These are phyloP conservation scores for Fusarium paranaense DNA, from an alignment of 2,329 filamentous ascomycete species.

Conservation along the genomic window DNA sequence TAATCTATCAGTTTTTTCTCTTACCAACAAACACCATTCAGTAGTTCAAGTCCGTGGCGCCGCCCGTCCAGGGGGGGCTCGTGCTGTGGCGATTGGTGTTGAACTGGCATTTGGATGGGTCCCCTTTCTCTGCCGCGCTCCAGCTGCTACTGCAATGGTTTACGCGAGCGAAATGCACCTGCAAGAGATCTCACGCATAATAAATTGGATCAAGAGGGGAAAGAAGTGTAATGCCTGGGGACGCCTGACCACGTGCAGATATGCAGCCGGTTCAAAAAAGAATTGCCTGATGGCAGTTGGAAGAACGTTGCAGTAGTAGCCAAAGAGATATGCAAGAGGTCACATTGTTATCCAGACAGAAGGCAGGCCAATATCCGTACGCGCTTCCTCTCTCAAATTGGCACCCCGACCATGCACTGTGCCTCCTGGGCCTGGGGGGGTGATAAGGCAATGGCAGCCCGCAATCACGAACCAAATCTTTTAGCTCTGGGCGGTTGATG, in stretches of 20 bases:
- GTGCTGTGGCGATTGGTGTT: slow-evolving; percentile 37
- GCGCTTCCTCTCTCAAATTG: slow-evolving; percentile 8
- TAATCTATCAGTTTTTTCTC: slow-evolving; percentile 2
- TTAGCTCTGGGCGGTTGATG: neutral
- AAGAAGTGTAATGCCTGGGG: slow-evolving; percentile 14
- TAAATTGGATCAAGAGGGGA: neutral
- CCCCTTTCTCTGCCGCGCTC: neutral
- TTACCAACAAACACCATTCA: neutral
- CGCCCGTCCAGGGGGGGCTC: slow-evolving; percentile 11
- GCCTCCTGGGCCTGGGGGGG: slow-evolving; percentile 24
- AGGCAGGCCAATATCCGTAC: slow-evolving; percentile 23
- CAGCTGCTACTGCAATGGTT: neutral
- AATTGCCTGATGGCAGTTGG: slow-evolving; percentile 26
- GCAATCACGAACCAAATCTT: slow-evolving; percentile 23
- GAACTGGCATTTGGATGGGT: slow-evolving; percentile 8
- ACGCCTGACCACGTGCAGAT: slow-evolving; percentile 37
- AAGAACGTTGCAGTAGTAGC: slow-evolving; percentile 31
- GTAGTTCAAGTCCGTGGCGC: slow-evolving; percentile 8
- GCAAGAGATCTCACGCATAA: slow-evolving; percentile 8
- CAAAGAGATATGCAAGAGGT: slow-evolving; percentile 15
- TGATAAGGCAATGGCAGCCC: slow-evolving; percentile 35
- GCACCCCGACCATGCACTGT: slow-evolving; percentile 27
- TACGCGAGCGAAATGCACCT: slow-evolving; percentile 5
- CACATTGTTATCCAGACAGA: slow-evolving; percentile 3
- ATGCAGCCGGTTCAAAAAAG: slow-evolving; percentile 35